phyloP scores from a whole-genome alignment of 495 filamentous ascomycete species.

The Apodospora peruviana region DNA sequence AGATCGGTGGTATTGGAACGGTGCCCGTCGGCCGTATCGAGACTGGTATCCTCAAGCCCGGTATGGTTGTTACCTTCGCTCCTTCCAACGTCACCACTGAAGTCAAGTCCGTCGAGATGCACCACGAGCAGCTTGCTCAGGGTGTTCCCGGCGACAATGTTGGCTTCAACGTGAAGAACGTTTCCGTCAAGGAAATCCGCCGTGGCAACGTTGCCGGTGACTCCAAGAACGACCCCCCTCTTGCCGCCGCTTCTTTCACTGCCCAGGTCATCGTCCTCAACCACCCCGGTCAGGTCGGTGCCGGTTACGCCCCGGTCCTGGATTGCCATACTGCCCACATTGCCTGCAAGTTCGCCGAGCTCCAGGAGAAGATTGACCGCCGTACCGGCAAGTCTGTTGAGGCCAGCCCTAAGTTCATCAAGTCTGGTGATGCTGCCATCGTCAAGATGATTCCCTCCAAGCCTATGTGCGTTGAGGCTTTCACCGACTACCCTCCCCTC shows the following conservation, averaged over 20 bases:
- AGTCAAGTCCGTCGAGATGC: conserved; percentile 99
- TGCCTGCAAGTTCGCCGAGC: conserved; percentile 99
- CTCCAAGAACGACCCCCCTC: conserved; percentile 98
- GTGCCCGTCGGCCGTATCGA: conserved; percentile 99
- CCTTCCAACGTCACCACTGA: conserved; percentile 99
- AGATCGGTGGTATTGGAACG: conserved; percentile 99
- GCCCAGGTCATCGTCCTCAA: conserved; percentile 99
- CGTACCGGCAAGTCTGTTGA: conserved; percentile 99
- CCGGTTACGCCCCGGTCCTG: conserved; percentile 96
- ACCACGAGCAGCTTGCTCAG: conserved; percentile 98
- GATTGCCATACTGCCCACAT: conserved; percentile 99
- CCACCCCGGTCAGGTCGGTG: conserved; percentile 99
- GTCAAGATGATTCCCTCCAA: conserved; percentile 99
- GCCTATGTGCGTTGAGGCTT: conserved; percentile 99
- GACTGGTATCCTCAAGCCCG: conserved; percentile 95
- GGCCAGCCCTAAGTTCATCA: conserved; percentile 92
- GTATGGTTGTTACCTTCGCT: conserved; percentile 96
- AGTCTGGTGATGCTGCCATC: conserved; percentile 99
- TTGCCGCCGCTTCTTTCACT: conserved; percentile 86
- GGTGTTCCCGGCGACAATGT: conserved; percentile 99
- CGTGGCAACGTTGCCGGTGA: conserved; percentile 99
- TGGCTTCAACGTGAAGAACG: conserved; percentile 99
- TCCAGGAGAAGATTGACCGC: conserved; percentile 99
- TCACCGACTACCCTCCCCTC: conserved; percentile 98
- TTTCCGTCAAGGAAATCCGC: conserved; percentile 99